Evolutionary conservation across 2,329 filamentous ascomycete species (phyloP).

Genomic region (Cladosporium sp.): DNA sequence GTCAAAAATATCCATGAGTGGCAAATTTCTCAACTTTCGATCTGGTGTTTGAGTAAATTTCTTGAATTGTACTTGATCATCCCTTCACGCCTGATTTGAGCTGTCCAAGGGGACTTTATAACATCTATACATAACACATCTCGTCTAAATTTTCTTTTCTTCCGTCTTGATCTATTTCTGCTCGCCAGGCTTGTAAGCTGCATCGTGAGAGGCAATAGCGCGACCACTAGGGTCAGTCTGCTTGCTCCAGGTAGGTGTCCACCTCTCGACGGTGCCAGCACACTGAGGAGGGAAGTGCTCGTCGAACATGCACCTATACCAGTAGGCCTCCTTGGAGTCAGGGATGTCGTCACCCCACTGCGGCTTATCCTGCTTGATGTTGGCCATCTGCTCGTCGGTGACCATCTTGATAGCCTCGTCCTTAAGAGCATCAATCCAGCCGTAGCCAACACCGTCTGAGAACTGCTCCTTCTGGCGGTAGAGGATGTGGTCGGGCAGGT

Average conservation of each 20-base stretch:
- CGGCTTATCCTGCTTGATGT: constrained; percentile 79
- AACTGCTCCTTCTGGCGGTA: constrained; percentile 99
- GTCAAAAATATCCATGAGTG: too few species aligned
- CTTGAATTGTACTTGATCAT: too few species aligned
- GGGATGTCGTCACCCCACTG: constrained; percentile 93
- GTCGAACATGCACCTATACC: constrained; percentile 98
- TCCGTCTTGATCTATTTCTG: not conserved
- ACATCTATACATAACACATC: constrained; percentile 6
- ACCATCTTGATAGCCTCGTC: constrained; percentile 86
- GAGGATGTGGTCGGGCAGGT: constrained; percentile 92
- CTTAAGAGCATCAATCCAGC: constrained; percentile 97
- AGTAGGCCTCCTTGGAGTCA: constrained; percentile 97
- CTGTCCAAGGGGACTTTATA: not conserved
- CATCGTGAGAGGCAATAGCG: constrained; percentile 33
- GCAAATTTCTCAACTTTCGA: too few species aligned
- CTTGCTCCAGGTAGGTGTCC: constrained; percentile 96
- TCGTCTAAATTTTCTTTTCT: not conserved
- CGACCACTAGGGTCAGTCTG: constrained; percentile 93
- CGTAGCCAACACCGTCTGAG: constrained; percentile 95
- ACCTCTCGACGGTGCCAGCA: constrained; percentile 88
- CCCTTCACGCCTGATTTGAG: too few species aligned
- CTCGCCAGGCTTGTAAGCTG: constrained; percentile 28
- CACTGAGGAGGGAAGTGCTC: constrained; percentile 94
- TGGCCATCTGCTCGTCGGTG: constrained; percentile 85
- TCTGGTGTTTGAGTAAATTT: too few species aligned